These are phyloP conservation scores for Trypanosoma avium DNA, from an alignment of 208 protist species.

Conservation along the genomic window DNA sequence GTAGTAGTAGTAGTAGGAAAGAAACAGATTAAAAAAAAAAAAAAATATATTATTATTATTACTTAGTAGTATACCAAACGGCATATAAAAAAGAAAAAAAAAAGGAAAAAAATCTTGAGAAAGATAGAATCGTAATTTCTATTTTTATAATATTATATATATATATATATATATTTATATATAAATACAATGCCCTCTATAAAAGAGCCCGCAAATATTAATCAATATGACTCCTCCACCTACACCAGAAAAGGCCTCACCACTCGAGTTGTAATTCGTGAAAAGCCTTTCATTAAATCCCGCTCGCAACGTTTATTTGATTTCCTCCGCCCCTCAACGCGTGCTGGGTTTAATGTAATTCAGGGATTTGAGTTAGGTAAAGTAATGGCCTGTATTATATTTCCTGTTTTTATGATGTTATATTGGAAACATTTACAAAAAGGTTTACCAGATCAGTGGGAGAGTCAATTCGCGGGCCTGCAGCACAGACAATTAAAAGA, in stretches of 20 bases:
- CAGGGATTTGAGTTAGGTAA: conserved; percentile 70
- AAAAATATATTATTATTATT: no score
- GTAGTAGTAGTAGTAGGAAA: no score
- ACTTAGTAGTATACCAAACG: no score
- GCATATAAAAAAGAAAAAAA: no score
- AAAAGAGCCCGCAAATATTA: conserved; percentile 41
- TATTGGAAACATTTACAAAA: conserved; percentile 82
- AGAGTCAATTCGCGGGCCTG: conserved; percentile 75
- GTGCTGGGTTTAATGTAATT: conserved; percentile 62
- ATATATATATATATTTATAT: background rate
- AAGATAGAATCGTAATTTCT: no score
- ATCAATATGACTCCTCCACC: conserved; percentile 72
- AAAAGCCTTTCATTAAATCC: conserved; percentile 79
- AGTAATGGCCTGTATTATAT: conserved; percentile 76
- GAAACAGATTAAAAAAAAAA: no score
- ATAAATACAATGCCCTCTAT: conserved; percentile 1
- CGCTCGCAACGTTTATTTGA: conserved; percentile 60
- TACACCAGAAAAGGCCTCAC: conserved; percentile 58
- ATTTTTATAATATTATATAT: no score
- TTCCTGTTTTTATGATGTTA: conserved; percentile 74
- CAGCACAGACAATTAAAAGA: conserved; percentile 78
- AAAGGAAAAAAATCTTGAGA: no score
- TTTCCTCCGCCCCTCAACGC: conserved; percentile 62
- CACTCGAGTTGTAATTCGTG: conserved; percentile 70
- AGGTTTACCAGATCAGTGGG: conserved; percentile 69